Evolutionary conservation across 1,139 yeast genomes (phyloP), one percentile per base, ranked within the genome.

Genomic region (Magnusiomyces paraingens): DNA sequence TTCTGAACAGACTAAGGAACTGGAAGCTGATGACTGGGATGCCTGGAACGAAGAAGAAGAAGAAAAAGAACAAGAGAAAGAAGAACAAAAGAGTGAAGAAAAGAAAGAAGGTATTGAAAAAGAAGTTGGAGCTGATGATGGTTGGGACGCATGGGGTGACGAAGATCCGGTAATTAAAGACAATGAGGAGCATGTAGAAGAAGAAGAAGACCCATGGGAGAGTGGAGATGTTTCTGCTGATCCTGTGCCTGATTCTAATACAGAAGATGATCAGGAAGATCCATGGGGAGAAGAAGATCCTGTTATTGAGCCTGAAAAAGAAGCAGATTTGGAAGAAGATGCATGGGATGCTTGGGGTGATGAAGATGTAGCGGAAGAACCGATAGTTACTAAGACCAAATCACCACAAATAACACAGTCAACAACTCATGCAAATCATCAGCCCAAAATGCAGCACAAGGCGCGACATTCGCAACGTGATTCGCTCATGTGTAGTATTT

Each of bases 321-420:
- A 15, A n/a, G 40, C 17, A 6, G 29, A 11, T 18, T 47, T 38
- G 17, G 52, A 49, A 12, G 43, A 53, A 54, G 60, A 47, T 26
- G 54, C 57, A 12, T 41, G 55, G 51, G 41, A 54, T n/a, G 68
- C 64, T 0, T 65, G 68, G 68, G 66, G 63, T 14, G 69, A 65
- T 26, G 65, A 62, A 15, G 61, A 58, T n/a, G 40, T 36, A 10
- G 46, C 52, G 35, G 45, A 43, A 20, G 20, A 14, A 22, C 32
- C 46, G 21, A n/a, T 10, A 3, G 15, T 10, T 18, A 15, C 42
- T 10, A 20, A 38, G 12, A 15, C 32, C 17, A 5, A 8, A n/a
- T 2, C 41, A 17, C 12, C 8, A n/a, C 2, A 17, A 12, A 15
- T 18, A 5, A 17, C 22, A 8, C n/a, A 32, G 18, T n/a, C 49